Evolutionary conservation across 768 basidiomycete genomes (phyloP).

Genomic region (Auricularia heimuer): DNA sequence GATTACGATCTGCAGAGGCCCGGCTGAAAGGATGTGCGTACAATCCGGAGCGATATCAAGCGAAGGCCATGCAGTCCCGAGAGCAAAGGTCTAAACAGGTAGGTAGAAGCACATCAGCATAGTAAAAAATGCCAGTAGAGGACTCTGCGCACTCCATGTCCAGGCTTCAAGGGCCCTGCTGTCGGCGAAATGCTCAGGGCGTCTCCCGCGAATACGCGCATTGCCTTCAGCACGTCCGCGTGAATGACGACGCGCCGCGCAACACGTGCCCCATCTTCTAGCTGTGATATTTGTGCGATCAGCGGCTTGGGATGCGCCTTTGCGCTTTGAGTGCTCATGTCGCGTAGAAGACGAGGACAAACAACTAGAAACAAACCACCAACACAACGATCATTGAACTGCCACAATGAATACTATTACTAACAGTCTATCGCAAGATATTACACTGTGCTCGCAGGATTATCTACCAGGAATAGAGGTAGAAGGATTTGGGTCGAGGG

Average conservation of each 20-base stretch:
- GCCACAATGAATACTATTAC: no score
- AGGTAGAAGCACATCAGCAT: not conserved
- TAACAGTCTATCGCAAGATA: no score
- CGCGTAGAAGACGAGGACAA: no score
- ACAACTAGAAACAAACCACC: no score
- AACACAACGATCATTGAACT: no score
- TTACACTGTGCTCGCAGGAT: no score
- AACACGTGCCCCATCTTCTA: slow-evolving; percentile 31
- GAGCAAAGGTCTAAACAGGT: slow-evolving; percentile 45
- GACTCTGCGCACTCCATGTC: not conserved
- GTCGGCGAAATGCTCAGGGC: slow-evolving; percentile 43
- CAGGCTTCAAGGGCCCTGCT: slow-evolving; percentile 17
- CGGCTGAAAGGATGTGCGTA: slow-evolving; percentile 24
- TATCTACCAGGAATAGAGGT: no score
- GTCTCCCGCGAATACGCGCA: slow-evolving; percentile 62
- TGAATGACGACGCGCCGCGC: slow-evolving; percentile 56
- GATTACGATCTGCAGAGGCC: slow-evolving; percentile 2
- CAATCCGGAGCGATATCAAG: slow-evolving; percentile 47
- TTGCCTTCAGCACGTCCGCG: slow-evolving; percentile 46
- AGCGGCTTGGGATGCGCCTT: not conserved
- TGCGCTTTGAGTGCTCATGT: not conserved
- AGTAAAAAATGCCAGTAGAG: not conserved
- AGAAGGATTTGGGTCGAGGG: no score
- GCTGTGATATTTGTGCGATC: not conserved
- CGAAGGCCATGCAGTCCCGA: slow-evolving; percentile 74